Evolutionary conservation across 139 green algal species (phyloP).

Genomic region (Chara braunii): DNA sequence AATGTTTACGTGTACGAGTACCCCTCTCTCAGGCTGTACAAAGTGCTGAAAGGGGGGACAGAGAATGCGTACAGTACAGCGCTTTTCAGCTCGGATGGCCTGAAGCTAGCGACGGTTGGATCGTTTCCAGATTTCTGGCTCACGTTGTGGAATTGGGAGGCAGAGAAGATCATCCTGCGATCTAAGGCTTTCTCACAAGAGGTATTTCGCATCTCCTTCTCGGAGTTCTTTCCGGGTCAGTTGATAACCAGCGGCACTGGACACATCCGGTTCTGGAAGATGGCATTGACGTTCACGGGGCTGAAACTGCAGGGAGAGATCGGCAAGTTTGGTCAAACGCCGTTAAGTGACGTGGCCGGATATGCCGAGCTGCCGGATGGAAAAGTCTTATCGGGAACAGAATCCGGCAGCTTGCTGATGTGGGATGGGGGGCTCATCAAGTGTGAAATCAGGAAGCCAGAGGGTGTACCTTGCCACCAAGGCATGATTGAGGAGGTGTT

Average conservation of each 20-base stretch:
- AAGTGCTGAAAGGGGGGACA: slow-evolving; percentile 49
- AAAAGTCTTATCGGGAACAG: slow-evolving; percentile 63
- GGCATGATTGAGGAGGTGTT: slow-evolving; percentile 57
- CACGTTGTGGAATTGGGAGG: slow-evolving; percentile 70
- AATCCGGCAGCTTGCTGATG: slow-evolving; percentile 62
- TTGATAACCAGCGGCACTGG: slow-evolving; percentile 63
- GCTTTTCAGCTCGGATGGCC: slow-evolving; percentile 54
- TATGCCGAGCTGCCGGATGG: slow-evolving; percentile 70
- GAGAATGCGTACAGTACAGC: slow-evolving; percentile 56
- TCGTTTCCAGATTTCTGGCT: slow-evolving; percentile 69
- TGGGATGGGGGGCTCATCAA: slow-evolving; percentile 77
- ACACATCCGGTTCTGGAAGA: slow-evolving; percentile 82
- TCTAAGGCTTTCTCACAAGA: slow-evolving; percentile 71
- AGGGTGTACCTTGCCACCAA: slow-evolving; percentile 55
- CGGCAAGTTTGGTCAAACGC: slow-evolving; percentile 68
- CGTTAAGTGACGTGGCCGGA: slow-evolving; percentile 61
- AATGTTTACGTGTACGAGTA: slow-evolving; percentile 64
- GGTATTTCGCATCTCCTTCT: slow-evolving; percentile 55
- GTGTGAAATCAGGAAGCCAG: slow-evolving; percentile 44
- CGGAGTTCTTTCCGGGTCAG: slow-evolving; percentile 51
- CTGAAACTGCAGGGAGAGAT: slow-evolving; percentile 75
- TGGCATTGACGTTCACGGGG: slow-evolving; percentile 79
- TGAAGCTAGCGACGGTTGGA: slow-evolving; percentile 64
- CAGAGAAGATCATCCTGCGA: slow-evolving; percentile 57
- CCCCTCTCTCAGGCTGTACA: slow-evolving; percentile 45